Conservation (phyloP, 1,284 basidiomycete genomes). For the Ceratobasidium sp. region DNA sequence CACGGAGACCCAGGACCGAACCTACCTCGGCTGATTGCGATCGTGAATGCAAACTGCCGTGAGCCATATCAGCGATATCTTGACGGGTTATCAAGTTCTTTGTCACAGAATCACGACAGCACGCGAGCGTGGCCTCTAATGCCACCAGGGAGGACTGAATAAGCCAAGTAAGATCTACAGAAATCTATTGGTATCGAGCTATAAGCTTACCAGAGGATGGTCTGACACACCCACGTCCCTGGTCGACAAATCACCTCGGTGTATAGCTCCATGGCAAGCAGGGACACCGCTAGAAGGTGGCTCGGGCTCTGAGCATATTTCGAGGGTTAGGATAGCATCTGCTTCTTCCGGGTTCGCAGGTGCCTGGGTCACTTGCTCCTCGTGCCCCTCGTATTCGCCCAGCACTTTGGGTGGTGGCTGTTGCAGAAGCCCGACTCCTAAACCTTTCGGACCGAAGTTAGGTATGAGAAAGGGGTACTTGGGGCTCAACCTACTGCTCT, state of each 20-base stretch:
- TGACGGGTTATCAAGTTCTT: not conserved
- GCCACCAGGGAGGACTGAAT: not conserved
- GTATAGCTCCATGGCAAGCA: not conserved
- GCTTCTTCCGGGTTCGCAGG: not conserved
- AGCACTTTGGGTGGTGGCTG: not conserved
- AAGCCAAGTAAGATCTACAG: constrained; percentile 24
- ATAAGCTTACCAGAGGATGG: constrained; percentile 2
- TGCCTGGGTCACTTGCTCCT: not conserved
- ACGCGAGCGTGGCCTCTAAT: not conserved
- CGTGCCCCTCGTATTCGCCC: not conserved
- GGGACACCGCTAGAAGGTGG: not conserved
- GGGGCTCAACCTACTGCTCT: not conserved
- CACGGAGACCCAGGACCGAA: constrained; percentile 11
- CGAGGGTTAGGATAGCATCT: not conserved
- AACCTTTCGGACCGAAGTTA: not conserved
- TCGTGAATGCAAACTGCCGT: not conserved
- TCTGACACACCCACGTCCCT: constrained; percentile 6
- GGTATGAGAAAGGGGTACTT: not conserved
- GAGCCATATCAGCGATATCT: not conserved
- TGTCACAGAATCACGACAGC: constrained; percentile 14
- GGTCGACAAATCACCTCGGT: not conserved
- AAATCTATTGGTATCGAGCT: not conserved
- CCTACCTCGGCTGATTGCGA: constrained; percentile 13
- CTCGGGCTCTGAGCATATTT: not conserved
- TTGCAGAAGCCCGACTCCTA: not conserved